These are phyloP conservation scores for Claviceps sp. DNA, from an alignment of 2,329 filamentous ascomycete species.

Conservation along the genomic window DNA sequence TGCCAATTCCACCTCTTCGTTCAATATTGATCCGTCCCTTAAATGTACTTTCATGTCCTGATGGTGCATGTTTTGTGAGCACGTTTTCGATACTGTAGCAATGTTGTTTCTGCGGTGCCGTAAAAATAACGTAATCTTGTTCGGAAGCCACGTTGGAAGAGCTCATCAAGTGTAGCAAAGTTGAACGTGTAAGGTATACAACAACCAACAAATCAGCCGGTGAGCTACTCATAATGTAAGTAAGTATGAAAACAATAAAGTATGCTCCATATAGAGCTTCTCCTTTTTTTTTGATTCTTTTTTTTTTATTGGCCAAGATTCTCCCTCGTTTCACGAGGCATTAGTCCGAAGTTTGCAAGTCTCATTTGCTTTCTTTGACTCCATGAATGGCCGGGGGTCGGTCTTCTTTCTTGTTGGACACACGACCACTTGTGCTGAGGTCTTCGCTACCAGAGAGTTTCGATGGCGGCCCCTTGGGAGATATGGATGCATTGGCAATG, in stretches of 20 bases:
- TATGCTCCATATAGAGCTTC: slow-evolving; percentile 16
- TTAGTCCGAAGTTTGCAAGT: not conserved
- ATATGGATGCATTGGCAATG: slow-evolving; percentile 24
- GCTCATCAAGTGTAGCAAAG: slow-evolving; percentile 10
- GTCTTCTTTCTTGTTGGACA: slow-evolving; percentile 30
- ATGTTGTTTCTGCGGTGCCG: not conserved
- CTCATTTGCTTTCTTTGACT: slow-evolving; percentile 5
- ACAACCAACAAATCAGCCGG: slow-evolving; percentile 8
- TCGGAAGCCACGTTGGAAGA: slow-evolving; percentile 1
- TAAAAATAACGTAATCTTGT: slow-evolving; percentile 1
- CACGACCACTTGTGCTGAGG: slow-evolving; percentile 7
- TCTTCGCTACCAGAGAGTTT: slow-evolving; percentile 16
- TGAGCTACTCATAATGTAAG: slow-evolving; percentile 16
- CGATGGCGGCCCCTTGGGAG: slow-evolving; percentile 15
- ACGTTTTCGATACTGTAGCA: not conserved
- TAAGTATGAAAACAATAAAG: slow-evolving; percentile 21
- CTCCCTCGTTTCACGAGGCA: not conserved
- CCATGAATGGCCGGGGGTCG: slow-evolving; percentile 20
- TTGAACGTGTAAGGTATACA: slow-evolving; percentile 11
- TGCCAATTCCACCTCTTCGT: not conserved
- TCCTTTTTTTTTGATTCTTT: slow-evolving; percentile 5
- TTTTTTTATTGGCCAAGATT: not conserved
- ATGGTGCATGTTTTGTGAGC: not conserved
- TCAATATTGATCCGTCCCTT: slow-evolving; percentile 1
- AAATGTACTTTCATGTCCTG: slow-evolving; percentile 1